phyloP scores from a whole-genome alignment of 108 stramenopile species.

The Cylindrotheca closterium region DNA sequence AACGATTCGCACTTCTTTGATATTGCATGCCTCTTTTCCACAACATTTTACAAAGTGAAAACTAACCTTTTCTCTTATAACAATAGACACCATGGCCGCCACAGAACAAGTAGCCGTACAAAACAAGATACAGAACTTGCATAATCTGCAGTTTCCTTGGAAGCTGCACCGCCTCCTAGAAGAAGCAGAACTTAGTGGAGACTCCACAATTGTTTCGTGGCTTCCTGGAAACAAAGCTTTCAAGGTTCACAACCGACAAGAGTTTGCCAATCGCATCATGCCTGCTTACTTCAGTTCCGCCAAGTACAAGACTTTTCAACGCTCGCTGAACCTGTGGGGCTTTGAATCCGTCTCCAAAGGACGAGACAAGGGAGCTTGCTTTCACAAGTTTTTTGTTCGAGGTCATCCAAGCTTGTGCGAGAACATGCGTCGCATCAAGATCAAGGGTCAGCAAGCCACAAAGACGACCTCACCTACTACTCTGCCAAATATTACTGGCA shows the following conservation, averaged over 20 bases:
- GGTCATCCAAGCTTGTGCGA: conserved; percentile 31
- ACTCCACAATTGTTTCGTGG: conserved; percentile 52
- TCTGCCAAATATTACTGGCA: too few species aligned
- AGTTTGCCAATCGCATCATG: conserved; percentile 53
- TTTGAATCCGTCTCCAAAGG: conserved; percentile 52
- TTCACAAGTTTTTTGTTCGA: conserved; percentile 35
- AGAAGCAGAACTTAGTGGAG: conserved; percentile 25
- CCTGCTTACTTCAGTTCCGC: conserved; percentile 49
- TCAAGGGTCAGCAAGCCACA: conserved; percentile 17
- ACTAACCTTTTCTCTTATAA: too few species aligned
- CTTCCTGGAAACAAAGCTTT: conserved; percentile 59
- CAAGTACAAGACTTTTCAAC: conserved; percentile 74
- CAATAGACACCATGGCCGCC: too few species aligned
- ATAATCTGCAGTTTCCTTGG: conserved; percentile 33
- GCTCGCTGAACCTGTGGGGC: conserved; percentile 61
- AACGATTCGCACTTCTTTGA: too few species aligned
- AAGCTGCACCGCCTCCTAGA: conserved; percentile 55
- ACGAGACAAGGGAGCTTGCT: conserved; percentile 56
- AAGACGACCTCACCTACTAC: too few species aligned
- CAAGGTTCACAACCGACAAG: conserved; percentile 64
- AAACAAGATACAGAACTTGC: background rate
- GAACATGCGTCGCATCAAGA: conserved; percentile 18
- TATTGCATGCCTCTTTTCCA: too few species aligned
- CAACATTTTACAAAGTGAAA: too few species aligned
- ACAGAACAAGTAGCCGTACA: background rate